Evolutionary conservation across 202 grass and related monocot genomes (phyloP), one percentile per base, ranked within the genome.

Genomic region (Saccharum hybrid): DNA sequence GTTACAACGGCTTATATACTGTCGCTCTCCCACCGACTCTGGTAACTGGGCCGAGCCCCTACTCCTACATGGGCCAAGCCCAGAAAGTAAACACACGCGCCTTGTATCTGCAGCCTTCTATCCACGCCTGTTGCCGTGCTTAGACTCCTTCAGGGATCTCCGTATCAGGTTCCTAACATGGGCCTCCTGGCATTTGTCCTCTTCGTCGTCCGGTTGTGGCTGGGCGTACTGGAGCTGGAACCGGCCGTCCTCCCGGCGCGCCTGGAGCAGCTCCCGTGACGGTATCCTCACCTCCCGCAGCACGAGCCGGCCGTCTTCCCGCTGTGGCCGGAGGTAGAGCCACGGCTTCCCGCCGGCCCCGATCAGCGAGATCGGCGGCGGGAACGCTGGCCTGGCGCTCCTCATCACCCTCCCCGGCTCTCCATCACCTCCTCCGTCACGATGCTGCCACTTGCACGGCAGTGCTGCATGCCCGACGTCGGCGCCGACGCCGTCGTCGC

Each of bases 201-300:
- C 70, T 4, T 78, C 4, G 14, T 16, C 14, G 49, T 92, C 81
- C 0, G 83, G 84, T 34, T 72, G 87, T 23, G 70, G 78, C 31
- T 78, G 83, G 9, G 91, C 71, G 30, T 88, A 88, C 13, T 86
- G 88, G 43, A 97, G 87, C 88, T 88, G 94, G 40, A 97, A 84
- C 56, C 96, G 79, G 33, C 96, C 96, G 37, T 90, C 91, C 41
- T 94, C 86, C 16, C 96, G 79, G 49, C 89, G 87, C 1, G 86
- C 91, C 10, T 87, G 91, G 88, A 99, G 86, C 71, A 92, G 86
- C 72, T 99, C 93, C 19, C 88, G 70, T 8, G 77, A 84, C 36
- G 96, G 96, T 57, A 99, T 94, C 89, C 88, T 92, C 0, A 90
- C 73, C 89, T 96, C 96, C 78, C 65, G 86, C 49, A 99, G 85